A percentile compares a stretch with the other conserved stretches of the same genome.
phyloP scores from a whole-genome alignment of 169 alveolate species.

The Condylostoma magnum region DNA sequence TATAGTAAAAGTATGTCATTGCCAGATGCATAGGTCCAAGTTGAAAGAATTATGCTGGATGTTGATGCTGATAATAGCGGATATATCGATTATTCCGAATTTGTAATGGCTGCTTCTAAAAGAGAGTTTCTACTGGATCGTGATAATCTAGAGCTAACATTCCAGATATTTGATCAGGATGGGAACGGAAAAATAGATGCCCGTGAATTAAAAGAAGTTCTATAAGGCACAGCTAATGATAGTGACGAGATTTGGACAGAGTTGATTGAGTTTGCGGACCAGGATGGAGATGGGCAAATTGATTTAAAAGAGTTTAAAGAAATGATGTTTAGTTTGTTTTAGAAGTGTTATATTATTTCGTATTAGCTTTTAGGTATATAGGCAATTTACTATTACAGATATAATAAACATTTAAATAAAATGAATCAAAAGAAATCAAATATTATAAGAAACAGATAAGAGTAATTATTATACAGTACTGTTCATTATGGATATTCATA shows the following conservation, averaged over 20 bases:
- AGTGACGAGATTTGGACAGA: conserved; percentile 26
- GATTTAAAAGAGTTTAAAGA: conserved; percentile 45
- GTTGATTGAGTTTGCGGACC: conserved; percentile 38
- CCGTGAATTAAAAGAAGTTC: conserved; percentile 9
- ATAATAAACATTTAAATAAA: too few relatives aligned
- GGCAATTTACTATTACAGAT: too few relatives aligned
- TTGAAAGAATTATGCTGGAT: conserved; percentile 88
- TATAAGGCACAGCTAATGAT: not conserved
- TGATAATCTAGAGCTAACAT: conserved; percentile 40
- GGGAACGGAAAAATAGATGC: conserved; percentile 26
- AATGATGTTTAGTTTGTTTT: conserved; percentile 35
- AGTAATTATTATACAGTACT: too few relatives aligned
- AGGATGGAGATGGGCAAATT: conserved; percentile 47
- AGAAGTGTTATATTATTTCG: too few relatives aligned
- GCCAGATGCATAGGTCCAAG: conserved; percentile 87
- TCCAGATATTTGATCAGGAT: conserved; percentile 49
- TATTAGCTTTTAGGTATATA: too few relatives aligned
- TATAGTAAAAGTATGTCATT: conserved; percentile 76
- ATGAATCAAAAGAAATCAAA: too few relatives aligned
- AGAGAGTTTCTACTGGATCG: conserved; percentile 23
- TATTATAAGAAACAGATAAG: too few relatives aligned
- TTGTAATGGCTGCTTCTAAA: conserved; percentile 47
- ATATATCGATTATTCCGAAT: conserved; percentile 88
- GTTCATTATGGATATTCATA: too few relatives aligned
- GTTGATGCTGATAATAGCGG: conserved; percentile 95